Base-by-base conservation (phyloP, 768 basidiomycete genomes). In the Hygrocybe punicea region DNA sequence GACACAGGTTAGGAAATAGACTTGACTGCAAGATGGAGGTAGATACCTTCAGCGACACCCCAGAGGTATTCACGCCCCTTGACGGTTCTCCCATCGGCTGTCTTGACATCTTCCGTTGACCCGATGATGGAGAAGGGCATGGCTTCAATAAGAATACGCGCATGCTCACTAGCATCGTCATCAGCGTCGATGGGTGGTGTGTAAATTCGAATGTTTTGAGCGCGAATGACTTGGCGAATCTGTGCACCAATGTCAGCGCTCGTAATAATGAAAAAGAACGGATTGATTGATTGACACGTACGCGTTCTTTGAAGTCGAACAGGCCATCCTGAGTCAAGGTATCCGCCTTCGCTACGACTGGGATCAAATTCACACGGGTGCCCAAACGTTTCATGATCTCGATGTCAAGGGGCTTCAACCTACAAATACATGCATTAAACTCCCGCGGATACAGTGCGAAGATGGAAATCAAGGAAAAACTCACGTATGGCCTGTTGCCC, bases 341-440 rank as follows among this genome's bases (percentile, higher is more conserved):
- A 68, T 98, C 97, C 21, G 97, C 96, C 76, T 98, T 98, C 56
- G 97, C 93, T 53, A 99, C 80, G 65, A 98, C 94, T 5, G 97
- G 97, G 64, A 99, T 98, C 58, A 99, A 82, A 73, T 99, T 97
- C 71, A 98, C 97, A 63, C 97, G 88, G 48, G 95, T 95, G 37
- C 97, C 96, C 17, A 99, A 86, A 57, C 94, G 91, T 79, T 98
- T 98, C 97, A 99, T 99, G 71, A 98, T 94, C 76, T 98, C 97
- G 63, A 99, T 95, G 69, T 99, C 97, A 47, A 99, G 82, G 19
- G 97, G 97, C 75, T 98, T 98, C 63, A 98, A 77, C 0, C 93
- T 93, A 64, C 13, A 53, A 35, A 42, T 16, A 48, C 7, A 25
- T 4, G 45, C 16, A 11, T 23, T 65, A 52, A 51, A 58, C 39